These are phyloP conservation scores for Rheum nobile DNA, from an alignment of 148 eudicot species.

Conservation along the genomic window DNA sequence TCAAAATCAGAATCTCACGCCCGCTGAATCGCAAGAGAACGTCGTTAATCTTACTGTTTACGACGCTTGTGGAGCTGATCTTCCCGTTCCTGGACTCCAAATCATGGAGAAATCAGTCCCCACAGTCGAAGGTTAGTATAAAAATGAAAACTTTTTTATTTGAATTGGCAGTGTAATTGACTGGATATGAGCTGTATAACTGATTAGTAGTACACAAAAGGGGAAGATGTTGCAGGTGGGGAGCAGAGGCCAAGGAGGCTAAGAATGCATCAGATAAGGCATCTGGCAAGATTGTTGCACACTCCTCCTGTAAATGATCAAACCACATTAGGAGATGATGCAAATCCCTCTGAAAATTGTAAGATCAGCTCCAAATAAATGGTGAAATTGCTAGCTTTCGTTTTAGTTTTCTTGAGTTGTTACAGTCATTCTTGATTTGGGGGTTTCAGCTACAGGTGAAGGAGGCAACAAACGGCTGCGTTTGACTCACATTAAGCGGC, in stretches of 20 bases:
- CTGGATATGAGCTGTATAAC: too few relatives aligned
- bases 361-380: constrained; percentile 5
- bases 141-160: too few relatives aligned
- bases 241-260: constrained; percentile 14
- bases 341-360: constrained; percentile 13
- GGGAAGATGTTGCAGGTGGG: neutral
- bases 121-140: constrained; percentile 11
- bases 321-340: constrained; percentile 1
- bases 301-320: constrained; percentile 10
- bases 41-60: neutral
- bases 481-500: constrained; percentile 29
- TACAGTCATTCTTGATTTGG: neutral
- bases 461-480: constrained; percentile 17
- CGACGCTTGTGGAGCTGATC: neutral
- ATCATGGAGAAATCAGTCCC: constrained; percentile 6
- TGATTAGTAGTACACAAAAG: too few relatives aligned
- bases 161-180: neutral
- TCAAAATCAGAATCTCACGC: neutral
- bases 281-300: constrained; percentile 30
- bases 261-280: constrained; percentile 28
- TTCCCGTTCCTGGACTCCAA: neutral
- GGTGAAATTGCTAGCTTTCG: neutral
- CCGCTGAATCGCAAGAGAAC: neutral
- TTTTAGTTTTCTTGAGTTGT: neutral
- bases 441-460: constrained; percentile 16